phyloP scores from a whole-genome alignment of 176 grass and related monocot genomes.

The Oryza punctata region DNA sequence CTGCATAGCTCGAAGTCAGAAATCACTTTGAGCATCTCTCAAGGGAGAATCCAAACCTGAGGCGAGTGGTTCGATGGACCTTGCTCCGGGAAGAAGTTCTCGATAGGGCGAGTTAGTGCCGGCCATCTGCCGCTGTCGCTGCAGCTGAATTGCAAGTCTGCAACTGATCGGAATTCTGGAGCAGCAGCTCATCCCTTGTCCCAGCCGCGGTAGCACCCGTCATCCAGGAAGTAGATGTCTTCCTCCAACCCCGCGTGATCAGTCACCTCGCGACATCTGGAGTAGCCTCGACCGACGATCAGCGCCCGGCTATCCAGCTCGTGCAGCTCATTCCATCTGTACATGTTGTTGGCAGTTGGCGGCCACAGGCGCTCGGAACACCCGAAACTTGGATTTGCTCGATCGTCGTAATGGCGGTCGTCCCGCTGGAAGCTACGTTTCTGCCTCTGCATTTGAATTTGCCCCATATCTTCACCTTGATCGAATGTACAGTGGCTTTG shows the following conservation, averaged over 20 bases:
- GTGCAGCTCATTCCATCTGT: too few species aligned
- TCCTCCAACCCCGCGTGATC: neutral
- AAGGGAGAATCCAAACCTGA: neutral
- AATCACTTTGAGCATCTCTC: neutral
- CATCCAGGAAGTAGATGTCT: too few species aligned
- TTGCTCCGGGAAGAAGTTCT: neutral
- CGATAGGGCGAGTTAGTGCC: neutral
- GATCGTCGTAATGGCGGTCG: too few species aligned
- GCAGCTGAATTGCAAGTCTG: neutral
- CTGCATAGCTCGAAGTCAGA: neutral
- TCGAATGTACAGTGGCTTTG: too few species aligned
- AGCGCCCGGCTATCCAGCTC: neutral
- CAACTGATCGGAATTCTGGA: neutral
- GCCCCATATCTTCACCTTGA: too few species aligned
- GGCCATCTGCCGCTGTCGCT: too few species aligned
- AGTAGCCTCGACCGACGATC: neutral
- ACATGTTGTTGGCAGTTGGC: too few species aligned
- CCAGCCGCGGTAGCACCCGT: too few species aligned
- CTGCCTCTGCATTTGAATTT: too few species aligned
- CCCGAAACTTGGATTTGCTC: too few species aligned
- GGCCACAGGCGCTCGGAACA: too few species aligned
- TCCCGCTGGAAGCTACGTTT: too few species aligned
- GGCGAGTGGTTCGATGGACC: neutral
- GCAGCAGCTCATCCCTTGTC: neutral
- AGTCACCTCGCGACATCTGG: neutral